Evolutionary conservation across 2,329 filamentous ascomycete genomes (phyloP).

Genomic region (Ophiostoma australiae): DNA sequence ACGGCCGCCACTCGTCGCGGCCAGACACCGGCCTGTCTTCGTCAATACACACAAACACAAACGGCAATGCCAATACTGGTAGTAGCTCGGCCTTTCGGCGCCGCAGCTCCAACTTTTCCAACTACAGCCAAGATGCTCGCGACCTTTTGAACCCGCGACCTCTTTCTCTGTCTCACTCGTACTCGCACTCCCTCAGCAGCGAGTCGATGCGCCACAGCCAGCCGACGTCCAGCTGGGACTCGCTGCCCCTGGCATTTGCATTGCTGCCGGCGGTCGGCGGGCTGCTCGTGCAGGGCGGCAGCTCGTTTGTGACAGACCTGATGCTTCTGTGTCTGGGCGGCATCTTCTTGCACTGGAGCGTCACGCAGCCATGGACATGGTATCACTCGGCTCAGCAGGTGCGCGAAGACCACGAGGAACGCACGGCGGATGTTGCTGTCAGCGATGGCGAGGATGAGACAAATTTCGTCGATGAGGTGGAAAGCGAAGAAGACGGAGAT

Average conservation of each 20-base stretch:
- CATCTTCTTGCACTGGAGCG: slow-evolving; percentile 87
- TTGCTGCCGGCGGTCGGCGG: slow-evolving; percentile 82
- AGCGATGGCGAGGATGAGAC: slow-evolving; percentile 32
- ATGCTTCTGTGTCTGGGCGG: slow-evolving; percentile 74
- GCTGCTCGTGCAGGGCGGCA: slow-evolving; percentile 77
- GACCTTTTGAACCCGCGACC: slow-evolving; percentile 59
- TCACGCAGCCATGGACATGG: slow-evolving; percentile 84
- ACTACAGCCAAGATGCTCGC: slow-evolving; percentile 67
- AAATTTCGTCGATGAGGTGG: not conserved
- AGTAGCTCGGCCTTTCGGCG: slow-evolving; percentile 31
- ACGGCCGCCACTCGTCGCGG: not conserved
- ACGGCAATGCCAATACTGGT: not conserved
- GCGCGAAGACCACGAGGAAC: slow-evolving; percentile 48
- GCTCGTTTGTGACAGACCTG: slow-evolving; percentile 76
- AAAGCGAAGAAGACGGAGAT: not conserved
- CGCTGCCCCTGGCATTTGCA: slow-evolving; percentile 75
- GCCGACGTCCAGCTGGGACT: slow-evolving; percentile 68
- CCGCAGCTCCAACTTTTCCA: slow-evolving; percentile 63
- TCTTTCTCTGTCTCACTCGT: slow-evolving; percentile 29
- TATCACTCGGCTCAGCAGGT: slow-evolving; percentile 66
- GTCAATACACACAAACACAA: not conserved
- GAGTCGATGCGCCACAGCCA: slow-evolving; percentile 38
- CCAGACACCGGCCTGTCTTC: not conserved
- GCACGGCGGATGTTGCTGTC: slow-evolving; percentile 37
- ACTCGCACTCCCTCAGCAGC: slow-evolving; percentile 27